phyloP scores from a whole-genome alignment of 371 early-diverging fungal species.

The Mucor piriformis region DNA sequence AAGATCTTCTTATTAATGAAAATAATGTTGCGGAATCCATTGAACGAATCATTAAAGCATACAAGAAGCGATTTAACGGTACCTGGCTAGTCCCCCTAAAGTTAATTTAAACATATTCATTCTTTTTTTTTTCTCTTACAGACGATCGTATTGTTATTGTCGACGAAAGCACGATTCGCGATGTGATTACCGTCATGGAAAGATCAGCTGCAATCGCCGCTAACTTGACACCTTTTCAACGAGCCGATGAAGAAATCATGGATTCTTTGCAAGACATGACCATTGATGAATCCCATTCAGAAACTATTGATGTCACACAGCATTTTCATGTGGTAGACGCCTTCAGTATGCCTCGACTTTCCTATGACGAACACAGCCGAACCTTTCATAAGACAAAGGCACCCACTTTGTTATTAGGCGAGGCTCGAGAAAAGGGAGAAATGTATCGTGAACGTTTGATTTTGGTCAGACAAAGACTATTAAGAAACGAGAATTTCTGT shows the following conservation, averaged over 20 bases:
- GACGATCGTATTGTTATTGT: conserved; percentile 35
- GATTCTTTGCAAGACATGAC: conserved; percentile 38
- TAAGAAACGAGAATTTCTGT: conserved; percentile 82
- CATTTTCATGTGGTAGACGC: conserved; percentile 77
- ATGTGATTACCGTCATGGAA: conserved; percentile 30
- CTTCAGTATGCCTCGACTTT: conserved; percentile 71
- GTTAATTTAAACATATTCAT: too few relatives aligned
- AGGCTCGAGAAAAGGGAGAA: conserved; percentile 67
- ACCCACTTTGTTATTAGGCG: conserved; percentile 48
- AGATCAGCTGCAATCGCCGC: conserved; percentile 31
- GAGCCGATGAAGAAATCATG: conserved; percentile 28
- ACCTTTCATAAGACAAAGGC: conserved; percentile 52
- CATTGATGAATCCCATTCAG: conserved; percentile 29
- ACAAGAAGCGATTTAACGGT: conserved; percentile 52
- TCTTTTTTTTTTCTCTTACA: neutral
- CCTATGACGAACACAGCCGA: conserved; percentile 67
- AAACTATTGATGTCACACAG: conserved; percentile 54
- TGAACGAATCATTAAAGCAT: conserved; percentile 66
- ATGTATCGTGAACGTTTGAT: conserved; percentile 78
- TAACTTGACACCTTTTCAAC: conserved; percentile 27
- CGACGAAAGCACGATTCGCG: conserved; percentile 31
- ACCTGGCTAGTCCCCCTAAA: neutral
- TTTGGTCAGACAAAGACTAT: conserved; percentile 73
- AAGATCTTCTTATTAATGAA: conserved; percentile 43
- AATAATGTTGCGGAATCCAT: conserved; percentile 51